Percentiles rank a stretch among this genome's conserved stretches.
Evolutionary conservation across 2,329 filamentous ascomycete species (phyloP).

Genomic region (Cadophora sp.): DNA sequence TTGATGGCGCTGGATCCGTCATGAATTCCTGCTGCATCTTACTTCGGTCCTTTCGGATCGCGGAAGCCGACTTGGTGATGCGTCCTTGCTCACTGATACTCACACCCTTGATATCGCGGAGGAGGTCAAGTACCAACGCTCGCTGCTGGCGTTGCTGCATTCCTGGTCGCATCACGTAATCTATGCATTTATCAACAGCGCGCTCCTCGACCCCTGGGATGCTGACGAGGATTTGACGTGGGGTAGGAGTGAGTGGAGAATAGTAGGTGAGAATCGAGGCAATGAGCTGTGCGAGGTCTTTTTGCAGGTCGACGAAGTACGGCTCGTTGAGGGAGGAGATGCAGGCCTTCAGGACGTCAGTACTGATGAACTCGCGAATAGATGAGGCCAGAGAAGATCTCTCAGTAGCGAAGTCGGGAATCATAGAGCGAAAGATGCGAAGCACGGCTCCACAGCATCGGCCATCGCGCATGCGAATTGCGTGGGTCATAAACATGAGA

Average conservation of each 20-base stretch:
- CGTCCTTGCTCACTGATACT: conserved; percentile 94
- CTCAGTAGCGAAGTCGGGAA: conserved; percentile 75
- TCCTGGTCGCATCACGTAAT: conserved; percentile 63
- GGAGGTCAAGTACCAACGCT: conserved; percentile 79
- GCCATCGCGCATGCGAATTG: conserved; percentile 87
- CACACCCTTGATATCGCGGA: conserved; percentile 87
- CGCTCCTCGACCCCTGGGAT: conserved; percentile 77
- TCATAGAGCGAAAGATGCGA: conserved; percentile 82
- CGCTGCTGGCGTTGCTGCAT: conserved; percentile 78
- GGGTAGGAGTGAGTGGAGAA: conserved; percentile 70
- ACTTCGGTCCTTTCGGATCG: conserved; percentile 55
- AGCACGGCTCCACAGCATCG: conserved; percentile 87
- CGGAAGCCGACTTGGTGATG: conserved; percentile 63
- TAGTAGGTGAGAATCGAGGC: conserved; percentile 85
- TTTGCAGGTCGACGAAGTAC: conserved; percentile 96
- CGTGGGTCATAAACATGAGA: conserved; percentile 89
- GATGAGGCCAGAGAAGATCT: conserved; percentile 58
- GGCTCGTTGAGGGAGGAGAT: conserved; percentile 91
- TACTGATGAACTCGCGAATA: conserved; percentile 88
- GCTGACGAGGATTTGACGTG: conserved; percentile 76
- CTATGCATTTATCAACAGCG: conserved; percentile 70
- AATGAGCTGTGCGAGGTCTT: conserved; percentile 87
- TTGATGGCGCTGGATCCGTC: conserved; percentile 51
- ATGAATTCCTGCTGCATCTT: conserved; percentile 73
- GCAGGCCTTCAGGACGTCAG: conserved; percentile 87